Evolutionary conservation across 345 rosid genomes (phyloP).

Genomic region (Citrus reticulata): DNA sequence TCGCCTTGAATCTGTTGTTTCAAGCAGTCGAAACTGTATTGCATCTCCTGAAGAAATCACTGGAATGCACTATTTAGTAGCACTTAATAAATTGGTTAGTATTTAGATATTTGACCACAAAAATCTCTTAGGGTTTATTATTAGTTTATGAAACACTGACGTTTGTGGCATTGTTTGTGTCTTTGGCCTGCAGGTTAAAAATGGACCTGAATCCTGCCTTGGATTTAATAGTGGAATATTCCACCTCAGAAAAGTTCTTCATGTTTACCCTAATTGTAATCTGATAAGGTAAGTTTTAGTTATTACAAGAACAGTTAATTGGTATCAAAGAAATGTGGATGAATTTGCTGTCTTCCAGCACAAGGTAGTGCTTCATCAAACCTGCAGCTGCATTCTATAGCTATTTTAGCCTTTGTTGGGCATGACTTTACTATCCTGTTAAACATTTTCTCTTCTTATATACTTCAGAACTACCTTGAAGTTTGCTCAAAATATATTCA

Average conservation of each 20-base stretch:
- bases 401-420: neutral
- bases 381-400: neutral
- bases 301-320: slow-evolving; percentile 1
- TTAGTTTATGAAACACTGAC: neutral
- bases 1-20: slow-evolving; percentile 60
- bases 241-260: slow-evolving; percentile 81
- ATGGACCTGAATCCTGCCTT: slow-evolving; percentile 51
- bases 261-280: slow-evolving; percentile 67
- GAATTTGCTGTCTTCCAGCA: neutral
- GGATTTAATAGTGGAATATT: slow-evolving; percentile 63
- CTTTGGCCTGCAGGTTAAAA: slow-evolving; percentile 57
- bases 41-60: slow-evolving; percentile 52
- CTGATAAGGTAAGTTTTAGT: slow-evolving; percentile 56
- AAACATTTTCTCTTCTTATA: neutral
- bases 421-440: neutral
- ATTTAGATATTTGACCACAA: slow-evolving; percentile 8
- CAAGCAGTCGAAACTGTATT: slow-evolving; percentile 45
- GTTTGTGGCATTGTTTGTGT: slow-evolving; percentile 1
- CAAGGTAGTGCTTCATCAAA: neutral
- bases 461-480: neutral
- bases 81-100: slow-evolving; percentile 76
- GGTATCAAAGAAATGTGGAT: neutral
- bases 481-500: neutral
- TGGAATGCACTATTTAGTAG: slow-evolving; percentile 72
- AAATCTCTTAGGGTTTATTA: neutral